phyloP scores from a whole-genome alignment of 257 asterid genomes.

The Solanum arcanum region DNA sequence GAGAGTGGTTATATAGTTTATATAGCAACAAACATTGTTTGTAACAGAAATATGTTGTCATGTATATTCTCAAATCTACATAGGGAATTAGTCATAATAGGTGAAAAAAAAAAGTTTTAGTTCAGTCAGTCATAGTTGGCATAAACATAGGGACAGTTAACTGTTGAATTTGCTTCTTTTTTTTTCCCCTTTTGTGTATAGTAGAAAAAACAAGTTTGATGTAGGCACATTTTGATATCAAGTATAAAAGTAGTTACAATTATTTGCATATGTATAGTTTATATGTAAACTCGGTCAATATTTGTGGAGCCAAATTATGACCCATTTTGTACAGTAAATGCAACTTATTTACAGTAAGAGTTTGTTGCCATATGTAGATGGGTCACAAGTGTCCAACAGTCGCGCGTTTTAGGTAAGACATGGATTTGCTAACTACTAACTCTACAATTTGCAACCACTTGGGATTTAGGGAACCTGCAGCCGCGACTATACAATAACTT shows the following conservation, averaged over 20 bases:
- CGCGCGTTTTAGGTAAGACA: background rate
- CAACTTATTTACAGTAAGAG: background rate
- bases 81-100: background rate
- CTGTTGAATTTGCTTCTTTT: background rate
- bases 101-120: background rate
- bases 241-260: background rate
- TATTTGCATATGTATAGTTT: background rate
- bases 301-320: background rate
- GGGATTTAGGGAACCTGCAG: background rate
- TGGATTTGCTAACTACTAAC: background rate
- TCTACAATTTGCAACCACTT: background rate
- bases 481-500: too few species aligned
- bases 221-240: background rate
- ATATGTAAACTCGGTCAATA: background rate
- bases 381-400: background rate
- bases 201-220: background rate
- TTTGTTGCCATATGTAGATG: background rate
- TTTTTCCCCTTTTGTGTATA: background rate
- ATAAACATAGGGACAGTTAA: background rate
- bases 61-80: conserved; percentile 4
- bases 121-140: background rate
- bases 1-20: background rate
- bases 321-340: background rate
- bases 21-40: background rate
- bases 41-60: background rate